Percentiles rank a stretch among this genome's conserved stretches.
Evolutionary conservation across 2,329 filamentous ascomycete genomes (phyloP).

Genomic region (Phaeoacremonium minimum): DNA sequence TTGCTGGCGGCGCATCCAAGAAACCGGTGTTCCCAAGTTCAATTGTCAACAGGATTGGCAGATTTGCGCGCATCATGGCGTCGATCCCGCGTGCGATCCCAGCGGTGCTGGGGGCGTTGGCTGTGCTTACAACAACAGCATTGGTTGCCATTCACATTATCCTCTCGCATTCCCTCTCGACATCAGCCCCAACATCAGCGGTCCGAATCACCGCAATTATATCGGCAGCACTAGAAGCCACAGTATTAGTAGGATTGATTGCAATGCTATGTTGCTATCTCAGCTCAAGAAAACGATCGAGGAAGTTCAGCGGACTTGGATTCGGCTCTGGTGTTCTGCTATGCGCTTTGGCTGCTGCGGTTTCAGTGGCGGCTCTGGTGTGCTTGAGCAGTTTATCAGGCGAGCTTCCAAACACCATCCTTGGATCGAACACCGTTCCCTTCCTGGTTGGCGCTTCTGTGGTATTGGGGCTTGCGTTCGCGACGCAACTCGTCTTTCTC

Average conservation of each 20-base stretch:
- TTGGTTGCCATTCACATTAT: conserved; percentile 33
- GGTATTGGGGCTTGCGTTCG: conserved; percentile 39
- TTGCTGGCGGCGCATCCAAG: neutral
- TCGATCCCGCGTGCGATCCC: conserved; percentile 26
- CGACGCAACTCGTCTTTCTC: conserved; percentile 44
- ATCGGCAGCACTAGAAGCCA: conserved; percentile 29
- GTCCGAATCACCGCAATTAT: conserved; percentile 30
- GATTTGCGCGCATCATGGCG: conserved; percentile 22
- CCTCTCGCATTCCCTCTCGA: conserved; percentile 29
- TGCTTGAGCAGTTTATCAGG: conserved; percentile 28
- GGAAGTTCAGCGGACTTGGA: conserved; percentile 23
- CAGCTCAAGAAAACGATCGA: conserved; percentile 14
- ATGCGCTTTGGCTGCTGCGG: conserved; percentile 37
- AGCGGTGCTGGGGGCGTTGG: conserved; percentile 28
- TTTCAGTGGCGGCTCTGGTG: conserved; percentile 39
- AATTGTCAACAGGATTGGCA: conserved; percentile 6
- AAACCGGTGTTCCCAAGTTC: neutral
- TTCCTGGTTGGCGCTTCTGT: conserved; percentile 40
- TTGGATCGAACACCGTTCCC: conserved; percentile 23
- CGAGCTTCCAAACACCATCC: conserved; percentile 20
- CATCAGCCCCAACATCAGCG: conserved; percentile 18
- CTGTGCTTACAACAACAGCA: conserved; percentile 31
- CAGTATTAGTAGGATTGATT: conserved; percentile 28
- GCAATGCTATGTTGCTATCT: conserved; percentile 25
- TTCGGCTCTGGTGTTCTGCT: conserved; percentile 32